phyloP scores from a whole-genome alignment of 1,284 basidiomycete species.

The Ceratobasidium sp. region DNA sequence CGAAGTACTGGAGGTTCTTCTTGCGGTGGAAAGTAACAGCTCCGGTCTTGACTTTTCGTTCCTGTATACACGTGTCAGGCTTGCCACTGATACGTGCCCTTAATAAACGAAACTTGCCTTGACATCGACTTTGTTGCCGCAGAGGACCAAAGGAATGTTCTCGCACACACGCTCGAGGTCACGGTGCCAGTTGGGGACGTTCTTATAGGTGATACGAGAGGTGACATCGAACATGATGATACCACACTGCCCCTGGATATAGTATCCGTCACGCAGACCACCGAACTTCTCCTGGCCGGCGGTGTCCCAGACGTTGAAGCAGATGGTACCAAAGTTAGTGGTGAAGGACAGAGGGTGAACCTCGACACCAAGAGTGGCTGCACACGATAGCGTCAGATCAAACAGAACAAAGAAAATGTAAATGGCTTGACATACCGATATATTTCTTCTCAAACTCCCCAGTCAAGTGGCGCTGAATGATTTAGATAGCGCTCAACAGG shows the following conservation, averaged over 20 bases:
- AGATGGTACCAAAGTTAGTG: slow-evolving; percentile 98
- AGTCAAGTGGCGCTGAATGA: slow-evolving; percentile 89
- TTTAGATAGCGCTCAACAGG: slow-evolving; percentile 35
- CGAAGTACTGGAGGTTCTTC: slow-evolving; percentile 99
- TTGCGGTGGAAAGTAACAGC: slow-evolving; percentile 99
- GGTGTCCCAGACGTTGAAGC: slow-evolving; percentile 99
- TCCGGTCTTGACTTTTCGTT: slow-evolving; percentile 99
- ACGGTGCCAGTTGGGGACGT: slow-evolving; percentile 99
- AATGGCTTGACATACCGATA: slow-evolving; percentile 76
- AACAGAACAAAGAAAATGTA: not conserved
- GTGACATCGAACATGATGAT: slow-evolving; percentile 99
- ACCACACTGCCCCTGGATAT: slow-evolving; percentile 99
- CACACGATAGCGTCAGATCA: slow-evolving; percentile 40
- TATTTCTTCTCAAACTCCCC: slow-evolving; percentile 99
- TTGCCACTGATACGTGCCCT: not conserved
- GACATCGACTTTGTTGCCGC: slow-evolving; percentile 99
- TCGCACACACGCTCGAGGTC: slow-evolving; percentile 99
- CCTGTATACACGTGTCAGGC: slow-evolving; percentile 60
- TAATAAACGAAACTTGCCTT: slow-evolving; percentile 66
- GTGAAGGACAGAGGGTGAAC: slow-evolving; percentile 96
- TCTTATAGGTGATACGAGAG: slow-evolving; percentile 99
- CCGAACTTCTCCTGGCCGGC: slow-evolving; percentile 99
- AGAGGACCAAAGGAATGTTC: slow-evolving; percentile 98
- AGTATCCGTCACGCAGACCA: slow-evolving; percentile 96
- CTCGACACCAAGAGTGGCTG: slow-evolving; percentile 98